These are phyloP conservation scores for Cubamyces lactineus DNA, from an alignment of 768 basidiomycete species.

Conservation along the genomic window DNA sequence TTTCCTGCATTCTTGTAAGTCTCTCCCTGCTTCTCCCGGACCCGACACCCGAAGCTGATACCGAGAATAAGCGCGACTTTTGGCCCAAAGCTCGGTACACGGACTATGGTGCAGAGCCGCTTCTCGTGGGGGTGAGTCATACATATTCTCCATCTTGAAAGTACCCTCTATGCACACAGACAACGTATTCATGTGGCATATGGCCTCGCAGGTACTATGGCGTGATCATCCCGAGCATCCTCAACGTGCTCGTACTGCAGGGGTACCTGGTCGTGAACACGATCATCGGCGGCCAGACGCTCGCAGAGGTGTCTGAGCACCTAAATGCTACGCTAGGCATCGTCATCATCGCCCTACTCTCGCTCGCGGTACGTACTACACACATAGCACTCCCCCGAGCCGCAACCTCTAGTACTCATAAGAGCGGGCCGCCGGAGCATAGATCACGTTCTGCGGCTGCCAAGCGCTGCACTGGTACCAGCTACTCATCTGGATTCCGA, in stretches of 20 bases:
- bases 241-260: conserved; percentile 48
- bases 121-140: conserved; percentile 50
- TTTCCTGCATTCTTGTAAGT: conserved; percentile 45
- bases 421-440: not conserved
- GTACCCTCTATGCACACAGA: not conserved
- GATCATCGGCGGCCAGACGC: conserved; percentile 53
- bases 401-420: not conserved
- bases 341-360: conserved; percentile 45
- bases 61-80: conserved; percentile 47
- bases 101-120: conserved; percentile 58
- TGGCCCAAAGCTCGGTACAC: conserved; percentile 56
- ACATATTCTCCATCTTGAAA: too few relatives aligned
- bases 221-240: conserved; percentile 40
- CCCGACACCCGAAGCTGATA: not conserved
- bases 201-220: conserved; percentile 43
- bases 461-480: conserved; percentile 44
- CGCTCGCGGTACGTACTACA: conserved; percentile 38
- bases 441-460: conserved; percentile 41
- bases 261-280: conserved; percentile 53
- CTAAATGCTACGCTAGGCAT: conserved; percentile 41
- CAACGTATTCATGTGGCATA: not conserved
- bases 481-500: conserved; percentile 44
- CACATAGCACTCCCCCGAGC: not conserved
- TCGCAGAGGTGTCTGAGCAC: conserved; percentile 41
- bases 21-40: not conserved